A percentile compares a stretch with the other conserved stretches of the same genome.
These are phyloP conservation scores for Epichloe amarillans DNA, from an alignment of 2,329 filamentous ascomycete species.

Conservation along the genomic window DNA sequence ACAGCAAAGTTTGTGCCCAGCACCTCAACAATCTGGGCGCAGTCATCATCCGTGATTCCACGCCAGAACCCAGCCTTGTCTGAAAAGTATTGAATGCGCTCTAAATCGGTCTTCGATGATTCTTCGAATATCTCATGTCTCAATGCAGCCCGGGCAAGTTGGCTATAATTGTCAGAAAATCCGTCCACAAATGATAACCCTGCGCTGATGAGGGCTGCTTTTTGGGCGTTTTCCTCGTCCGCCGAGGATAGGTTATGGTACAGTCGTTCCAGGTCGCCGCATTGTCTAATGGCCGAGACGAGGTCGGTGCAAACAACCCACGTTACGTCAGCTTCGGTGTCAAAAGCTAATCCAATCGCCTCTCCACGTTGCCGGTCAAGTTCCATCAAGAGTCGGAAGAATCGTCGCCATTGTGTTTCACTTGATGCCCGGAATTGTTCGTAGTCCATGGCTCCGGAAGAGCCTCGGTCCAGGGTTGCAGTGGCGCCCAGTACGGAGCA, in stretches of 20 bases:
- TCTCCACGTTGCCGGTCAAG: constrained; percentile 78
- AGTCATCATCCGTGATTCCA: constrained; percentile 72
- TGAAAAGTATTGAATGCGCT: constrained; percentile 66
- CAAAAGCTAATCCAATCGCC: constrained; percentile 63
- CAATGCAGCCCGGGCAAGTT: constrained; percentile 54
- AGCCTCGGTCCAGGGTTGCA: constrained; percentile 47
- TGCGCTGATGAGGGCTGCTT: constrained; percentile 52
- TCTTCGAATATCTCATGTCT: constrained; percentile 64
- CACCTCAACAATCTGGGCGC: constrained; percentile 51
- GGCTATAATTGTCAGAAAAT: constrained; percentile 55
- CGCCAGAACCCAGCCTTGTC: constrained; percentile 66
- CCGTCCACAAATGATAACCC: constrained; percentile 56
- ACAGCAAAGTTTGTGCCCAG: constrained; percentile 53
- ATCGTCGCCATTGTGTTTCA: constrained; percentile 77
- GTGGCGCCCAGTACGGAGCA: constrained; percentile 59
- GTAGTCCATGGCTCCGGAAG: constrained; percentile 57
- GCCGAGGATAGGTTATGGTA: constrained; percentile 50
- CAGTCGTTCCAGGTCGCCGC: constrained; percentile 63
- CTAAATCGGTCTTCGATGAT: constrained; percentile 52
- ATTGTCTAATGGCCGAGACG: constrained; percentile 65
- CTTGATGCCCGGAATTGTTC: constrained; percentile 60
- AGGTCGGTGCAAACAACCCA: constrained; percentile 81
- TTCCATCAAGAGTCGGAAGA: constrained; percentile 75
- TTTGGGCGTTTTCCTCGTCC: constrained; percentile 37
- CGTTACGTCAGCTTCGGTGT: constrained; percentile 55